These are phyloP conservation scores for Aspergillus fumigatiaffinis DNA, from an alignment of 2,329 filamentous ascomycete species.

Conservation along the genomic window DNA sequence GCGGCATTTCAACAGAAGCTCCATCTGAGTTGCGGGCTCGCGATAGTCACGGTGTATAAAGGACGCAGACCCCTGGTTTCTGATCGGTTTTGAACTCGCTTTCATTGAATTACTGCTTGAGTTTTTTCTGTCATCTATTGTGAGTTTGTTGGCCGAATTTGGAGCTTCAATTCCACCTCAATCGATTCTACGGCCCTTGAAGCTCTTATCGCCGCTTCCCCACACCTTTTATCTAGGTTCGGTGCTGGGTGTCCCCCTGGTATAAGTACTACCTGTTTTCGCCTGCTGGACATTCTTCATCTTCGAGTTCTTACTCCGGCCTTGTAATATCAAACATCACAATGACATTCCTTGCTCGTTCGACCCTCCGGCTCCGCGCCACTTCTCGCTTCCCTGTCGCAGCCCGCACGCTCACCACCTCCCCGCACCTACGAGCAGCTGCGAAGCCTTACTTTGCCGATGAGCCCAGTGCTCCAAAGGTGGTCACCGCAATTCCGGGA, in stretches of 20 bases:
- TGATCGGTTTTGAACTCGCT: neutral
- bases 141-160: neutral
- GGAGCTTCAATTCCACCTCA: neutral
- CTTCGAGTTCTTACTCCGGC: neutral
- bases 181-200: neutral
- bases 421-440: conserved; percentile 30
- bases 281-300: neutral
- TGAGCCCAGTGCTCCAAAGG: conserved; percentile 54
- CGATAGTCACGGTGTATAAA: conserved; percentile 11
- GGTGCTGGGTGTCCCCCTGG: neutral
- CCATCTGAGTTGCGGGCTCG: conserved; percentile 14
- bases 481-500: conserved; percentile 65
- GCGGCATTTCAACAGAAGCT: conserved; percentile 15
- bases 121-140: neutral
- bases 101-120: neutral
- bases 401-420: conserved; percentile 33
- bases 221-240: neutral
- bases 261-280: neutral
- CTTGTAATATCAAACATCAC: conserved; percentile 2
- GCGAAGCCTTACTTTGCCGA: conserved; percentile 54
- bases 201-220: neutral
- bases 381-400: conserved; percentile 29
- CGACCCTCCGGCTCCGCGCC: conserved; percentile 31
- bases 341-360: conserved; percentile 38
- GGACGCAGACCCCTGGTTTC: neutral